These are phyloP conservation scores for Candida ascalaphidarum DNA, from an alignment of 805 yeast species.

Conservation along the genomic window DNA sequence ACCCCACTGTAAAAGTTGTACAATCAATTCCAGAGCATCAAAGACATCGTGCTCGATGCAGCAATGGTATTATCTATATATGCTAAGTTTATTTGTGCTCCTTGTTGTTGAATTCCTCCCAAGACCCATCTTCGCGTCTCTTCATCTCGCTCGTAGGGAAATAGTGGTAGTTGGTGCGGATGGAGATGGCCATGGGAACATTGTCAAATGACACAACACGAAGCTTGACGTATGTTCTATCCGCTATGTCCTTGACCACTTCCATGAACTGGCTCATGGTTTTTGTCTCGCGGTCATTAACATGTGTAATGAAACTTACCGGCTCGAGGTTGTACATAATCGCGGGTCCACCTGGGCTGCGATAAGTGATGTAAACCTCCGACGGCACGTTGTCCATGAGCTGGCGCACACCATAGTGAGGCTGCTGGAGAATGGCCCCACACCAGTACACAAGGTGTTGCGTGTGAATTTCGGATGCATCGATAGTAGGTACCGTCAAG, in stretches of 20 bases:
- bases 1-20: constrained; percentile 8
- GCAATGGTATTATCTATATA: too few relatives aligned
- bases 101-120: constrained; percentile 42
- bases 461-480: constrained; percentile 50
- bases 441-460: constrained; percentile 71
- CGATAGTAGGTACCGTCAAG: constrained; percentile 55
- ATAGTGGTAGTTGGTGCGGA: constrained; percentile 84
- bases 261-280: constrained; percentile 59
- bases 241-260: constrained; percentile 64
- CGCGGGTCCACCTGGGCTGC: constrained; percentile 80
- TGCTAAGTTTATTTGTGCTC: too few relatives aligned
- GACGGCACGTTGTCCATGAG: constrained; percentile 71
- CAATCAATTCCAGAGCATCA: constrained; percentile 2
- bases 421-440: constrained; percentile 75
- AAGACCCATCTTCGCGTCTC: constrained; percentile 37
- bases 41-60: too few relatives aligned
- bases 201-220: constrained; percentile 80
- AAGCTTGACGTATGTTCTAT: constrained; percentile 72
- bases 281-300: constrained; percentile 67
- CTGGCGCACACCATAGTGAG: constrained; percentile 91
- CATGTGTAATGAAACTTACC: constrained; percentile 83
- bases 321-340: constrained; percentile 70
- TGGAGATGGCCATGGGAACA: constrained; percentile 76
- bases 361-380: constrained; percentile 71
- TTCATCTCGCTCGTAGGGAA: constrained; percentile 65